Conservation (phyloP, 2,329 filamentous ascomycete species). For the Pezicula rhizophila region DNA sequence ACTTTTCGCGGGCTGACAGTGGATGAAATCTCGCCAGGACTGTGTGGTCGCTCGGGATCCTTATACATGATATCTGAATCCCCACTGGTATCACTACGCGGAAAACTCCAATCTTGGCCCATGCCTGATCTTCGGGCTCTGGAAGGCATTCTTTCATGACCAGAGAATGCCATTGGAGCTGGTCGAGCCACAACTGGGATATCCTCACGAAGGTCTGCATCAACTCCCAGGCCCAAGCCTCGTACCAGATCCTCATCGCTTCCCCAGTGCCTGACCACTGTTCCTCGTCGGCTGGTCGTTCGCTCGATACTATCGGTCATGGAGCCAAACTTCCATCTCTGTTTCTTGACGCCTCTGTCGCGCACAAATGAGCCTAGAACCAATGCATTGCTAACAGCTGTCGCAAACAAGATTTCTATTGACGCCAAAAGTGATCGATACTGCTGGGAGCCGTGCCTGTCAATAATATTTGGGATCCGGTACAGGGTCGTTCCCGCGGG, state of each 20-base stretch:
- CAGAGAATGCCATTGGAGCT: slow-evolving; percentile 23
- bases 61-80: slow-evolving; percentile 37
- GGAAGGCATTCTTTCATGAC: slow-evolving; percentile 16
- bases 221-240: slow-evolving; percentile 66
- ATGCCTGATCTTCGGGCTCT: slow-evolving; percentile 12
- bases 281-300: slow-evolving; percentile 36
- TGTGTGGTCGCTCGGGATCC: slow-evolving; percentile 12
- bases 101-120: slow-evolving; percentile 23
- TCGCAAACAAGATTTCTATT: slow-evolving; percentile 82
- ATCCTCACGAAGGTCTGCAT: slow-evolving; percentile 42
- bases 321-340: slow-evolving; percentile 64
- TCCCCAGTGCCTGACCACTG: slow-evolving; percentile 63
- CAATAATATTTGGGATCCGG: slow-evolving; percentile 73
- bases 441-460: slow-evolving; percentile 67
- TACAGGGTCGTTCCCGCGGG: slow-evolving; percentile 76
- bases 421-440: slow-evolving; percentile 86
- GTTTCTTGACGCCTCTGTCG: slow-evolving; percentile 84
- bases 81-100: slow-evolving; percentile 28
- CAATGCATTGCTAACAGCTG: slow-evolving; percentile 79
- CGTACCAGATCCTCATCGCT: slow-evolving; percentile 88
- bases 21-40: slow-evolving; percentile 24
- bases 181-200: slow-evolving; percentile 17
- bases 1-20: slow-evolving; percentile 50
- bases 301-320: slow-evolving; percentile 58
- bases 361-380: slow-evolving; percentile 89